Conservation (phyloP, 306 rosid species). For the Coriaria nepalensis region DNA sequence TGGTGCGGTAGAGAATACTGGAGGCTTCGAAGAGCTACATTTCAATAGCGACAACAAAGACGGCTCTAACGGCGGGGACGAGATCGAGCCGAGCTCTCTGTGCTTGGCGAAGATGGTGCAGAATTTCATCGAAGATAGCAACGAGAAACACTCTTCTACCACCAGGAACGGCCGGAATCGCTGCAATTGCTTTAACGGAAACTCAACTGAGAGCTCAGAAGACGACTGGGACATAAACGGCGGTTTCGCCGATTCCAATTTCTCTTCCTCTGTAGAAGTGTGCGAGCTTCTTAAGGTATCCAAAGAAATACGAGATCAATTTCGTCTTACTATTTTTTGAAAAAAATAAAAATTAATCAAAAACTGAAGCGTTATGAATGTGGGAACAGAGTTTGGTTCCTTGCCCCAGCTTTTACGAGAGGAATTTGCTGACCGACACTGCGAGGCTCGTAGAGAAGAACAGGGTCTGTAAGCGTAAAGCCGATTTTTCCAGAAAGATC, state of each 20-base stretch:
- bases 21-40: conserved; percentile 20
- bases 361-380: neutral
- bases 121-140: conserved; percentile 64
- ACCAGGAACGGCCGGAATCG: conserved; percentile 43
- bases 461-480: conserved; percentile 57
- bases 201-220: conserved; percentile 39
- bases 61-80: conserved; percentile 15
- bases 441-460: conserved; percentile 70
- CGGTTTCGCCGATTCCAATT: conserved; percentile 27
- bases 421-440: conserved; percentile 62
- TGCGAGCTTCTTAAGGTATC: conserved; percentile 64
- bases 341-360: too few relatives aligned
- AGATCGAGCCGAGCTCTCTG: conserved; percentile 61
- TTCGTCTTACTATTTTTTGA: too few relatives aligned
- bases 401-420: conserved; percentile 40
- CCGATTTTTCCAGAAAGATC: conserved; percentile 31
- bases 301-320: neutral
- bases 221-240: conserved; percentile 34
- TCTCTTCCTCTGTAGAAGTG: conserved; percentile 31
- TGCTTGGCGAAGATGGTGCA: conserved; percentile 79
- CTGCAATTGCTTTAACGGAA: conserved; percentile 57
- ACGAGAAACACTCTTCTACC: conserved; percentile 36
- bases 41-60: conserved; percentile 33
- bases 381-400: conserved; percentile 42
- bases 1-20: conserved; percentile 26